phyloP scores from a whole-genome alignment of 768 basidiomycete species.

The Pulveroboletus frians region DNA sequence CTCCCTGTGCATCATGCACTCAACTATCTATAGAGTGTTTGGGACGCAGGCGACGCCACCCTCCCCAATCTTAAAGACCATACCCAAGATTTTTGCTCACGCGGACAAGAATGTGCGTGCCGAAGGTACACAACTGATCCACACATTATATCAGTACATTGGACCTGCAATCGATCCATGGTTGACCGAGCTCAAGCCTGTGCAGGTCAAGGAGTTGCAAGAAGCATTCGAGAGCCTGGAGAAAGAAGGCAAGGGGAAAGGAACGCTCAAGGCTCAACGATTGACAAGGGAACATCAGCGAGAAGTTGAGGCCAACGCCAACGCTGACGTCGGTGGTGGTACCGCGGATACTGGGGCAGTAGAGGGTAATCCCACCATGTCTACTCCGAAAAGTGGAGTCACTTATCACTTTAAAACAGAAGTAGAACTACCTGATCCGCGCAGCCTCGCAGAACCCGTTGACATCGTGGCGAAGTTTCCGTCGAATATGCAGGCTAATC shows the following conservation, averaged over 20 bases:
- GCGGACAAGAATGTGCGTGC: constrained; percentile 93
- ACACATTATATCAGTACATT: constrained; percentile 79
- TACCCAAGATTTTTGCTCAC: constrained; percentile 94
- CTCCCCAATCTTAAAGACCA: constrained; percentile 73
- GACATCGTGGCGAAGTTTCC: constrained; percentile 77
- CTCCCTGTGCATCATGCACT: neutral
- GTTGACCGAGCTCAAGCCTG: constrained; percentile 88
- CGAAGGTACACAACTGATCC: constrained; percentile 77
- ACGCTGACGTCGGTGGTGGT: constrained; percentile 31
- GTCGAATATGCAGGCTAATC: constrained; percentile 59
- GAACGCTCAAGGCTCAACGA: constrained; percentile 71
- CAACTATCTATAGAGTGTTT: constrained; percentile 51
- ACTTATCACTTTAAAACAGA: constrained; percentile 33
- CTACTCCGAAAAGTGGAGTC: neutral
- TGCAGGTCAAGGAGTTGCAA: constrained; percentile 93
- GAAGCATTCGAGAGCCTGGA: constrained; percentile 85
- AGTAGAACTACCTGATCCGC: constrained; percentile 62
- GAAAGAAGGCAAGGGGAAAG: constrained; percentile 80
- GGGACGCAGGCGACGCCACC: constrained; percentile 72
- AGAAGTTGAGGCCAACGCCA: constrained; percentile 52
- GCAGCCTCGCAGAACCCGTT: constrained; percentile 73
- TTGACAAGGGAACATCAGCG: constrained; percentile 72
- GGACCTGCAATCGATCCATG: constrained; percentile 80
- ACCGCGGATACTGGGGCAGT: constrained; percentile 42
- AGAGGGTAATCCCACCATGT: constrained; percentile 35